phyloP scores from a whole-genome alignment of 495 filamentous ascomycete species.

The Talaromyces proteolyticus region DNA sequence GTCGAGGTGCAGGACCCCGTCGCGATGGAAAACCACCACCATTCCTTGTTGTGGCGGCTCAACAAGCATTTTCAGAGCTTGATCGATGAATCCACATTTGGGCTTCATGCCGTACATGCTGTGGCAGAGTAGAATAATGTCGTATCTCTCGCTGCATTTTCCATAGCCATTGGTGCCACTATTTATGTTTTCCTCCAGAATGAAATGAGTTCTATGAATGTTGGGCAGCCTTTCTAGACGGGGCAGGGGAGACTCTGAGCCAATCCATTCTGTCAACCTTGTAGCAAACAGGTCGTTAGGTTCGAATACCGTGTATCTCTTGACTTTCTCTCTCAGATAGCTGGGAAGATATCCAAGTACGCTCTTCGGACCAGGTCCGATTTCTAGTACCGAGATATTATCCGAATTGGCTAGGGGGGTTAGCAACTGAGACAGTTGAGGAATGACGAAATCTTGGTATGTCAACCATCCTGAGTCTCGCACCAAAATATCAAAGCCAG shows the following conservation, averaged over 20 bases:
- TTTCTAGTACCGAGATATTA: conserved; percentile 51
- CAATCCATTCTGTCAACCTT: conserved; percentile 43
- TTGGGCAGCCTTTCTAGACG: conserved; percentile 34
- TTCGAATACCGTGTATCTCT: conserved; percentile 50
- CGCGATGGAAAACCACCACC: conserved; percentile 52
- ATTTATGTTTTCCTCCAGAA: conserved; percentile 18
- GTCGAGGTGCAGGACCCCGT: conserved; percentile 33
- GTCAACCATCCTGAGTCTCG: conserved; percentile 34
- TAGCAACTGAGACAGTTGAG: conserved; percentile 47
- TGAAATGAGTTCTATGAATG: conserved; percentile 43
- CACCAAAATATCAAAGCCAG: conserved; percentile 45
- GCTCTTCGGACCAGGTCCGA: conserved; percentile 54
- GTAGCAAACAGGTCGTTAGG: conserved; percentile 47
- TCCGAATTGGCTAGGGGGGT: conserved; percentile 41
- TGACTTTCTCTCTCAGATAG: conserved; percentile 38
- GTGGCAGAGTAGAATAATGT: conserved; percentile 58
- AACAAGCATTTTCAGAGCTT: conserved; percentile 45
- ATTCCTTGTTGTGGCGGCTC: conserved; percentile 37
- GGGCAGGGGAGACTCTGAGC: conserved; percentile 37
- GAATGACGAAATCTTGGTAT: conserved; percentile 54
- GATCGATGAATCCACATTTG: conserved; percentile 40
- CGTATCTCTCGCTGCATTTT: conserved; percentile 40
- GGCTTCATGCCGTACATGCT: conserved; percentile 59
- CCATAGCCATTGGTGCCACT: conserved; percentile 22
- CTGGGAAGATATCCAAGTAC: conserved; percentile 46